Conservation (phyloP, 2,329 filamentous ascomycete species). For the Colletotrichum godetiae region DNA sequence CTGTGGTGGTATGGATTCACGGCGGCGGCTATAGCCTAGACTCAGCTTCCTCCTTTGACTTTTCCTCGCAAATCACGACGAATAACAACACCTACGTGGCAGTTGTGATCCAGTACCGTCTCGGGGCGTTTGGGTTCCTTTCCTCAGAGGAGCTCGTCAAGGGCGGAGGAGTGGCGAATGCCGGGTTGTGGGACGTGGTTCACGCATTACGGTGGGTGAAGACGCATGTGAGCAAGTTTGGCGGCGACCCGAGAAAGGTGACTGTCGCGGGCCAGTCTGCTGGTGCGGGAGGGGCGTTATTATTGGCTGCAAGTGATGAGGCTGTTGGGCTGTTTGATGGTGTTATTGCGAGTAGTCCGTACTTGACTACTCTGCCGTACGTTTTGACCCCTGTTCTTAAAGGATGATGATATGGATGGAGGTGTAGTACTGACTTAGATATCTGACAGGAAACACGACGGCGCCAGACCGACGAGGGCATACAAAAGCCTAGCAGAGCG, state of each 20-base stretch:
- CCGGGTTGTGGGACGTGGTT: constrained; percentile 34
- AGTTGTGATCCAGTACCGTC: constrained; percentile 28
- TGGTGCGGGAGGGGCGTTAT: constrained; percentile 5
- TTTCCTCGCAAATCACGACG: constrained; percentile 12
- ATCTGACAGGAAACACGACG: neutral
- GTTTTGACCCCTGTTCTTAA: neutral
- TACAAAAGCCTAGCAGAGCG: constrained; percentile 16
- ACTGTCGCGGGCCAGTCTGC: constrained; percentile 21
- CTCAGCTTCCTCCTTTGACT: constrained; percentile 1
- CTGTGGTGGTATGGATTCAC: constrained; percentile 36
- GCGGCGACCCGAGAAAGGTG: constrained; percentile 27
- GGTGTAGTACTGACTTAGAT: too few relatives aligned
- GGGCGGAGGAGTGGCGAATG: constrained; percentile 32
- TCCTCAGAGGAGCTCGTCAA: constrained; percentile 26
- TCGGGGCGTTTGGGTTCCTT: constrained; percentile 33
- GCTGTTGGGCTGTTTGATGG: constrained; percentile 13
- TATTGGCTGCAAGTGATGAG: neutral
- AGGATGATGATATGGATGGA: too few relatives aligned
- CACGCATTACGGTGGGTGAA: constrained; percentile 35
- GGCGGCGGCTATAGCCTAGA: constrained; percentile 35
- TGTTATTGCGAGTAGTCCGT: constrained; percentile 21
- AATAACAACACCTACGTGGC: constrained; percentile 22
- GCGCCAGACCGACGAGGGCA: neutral
- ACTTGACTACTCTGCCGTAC: constrained; percentile 17
- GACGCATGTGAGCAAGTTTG: constrained; percentile 35